phyloP scores from a whole-genome alignment of 2,329 filamentous ascomycete genomes.

The Botrytis squamosa region DNA sequence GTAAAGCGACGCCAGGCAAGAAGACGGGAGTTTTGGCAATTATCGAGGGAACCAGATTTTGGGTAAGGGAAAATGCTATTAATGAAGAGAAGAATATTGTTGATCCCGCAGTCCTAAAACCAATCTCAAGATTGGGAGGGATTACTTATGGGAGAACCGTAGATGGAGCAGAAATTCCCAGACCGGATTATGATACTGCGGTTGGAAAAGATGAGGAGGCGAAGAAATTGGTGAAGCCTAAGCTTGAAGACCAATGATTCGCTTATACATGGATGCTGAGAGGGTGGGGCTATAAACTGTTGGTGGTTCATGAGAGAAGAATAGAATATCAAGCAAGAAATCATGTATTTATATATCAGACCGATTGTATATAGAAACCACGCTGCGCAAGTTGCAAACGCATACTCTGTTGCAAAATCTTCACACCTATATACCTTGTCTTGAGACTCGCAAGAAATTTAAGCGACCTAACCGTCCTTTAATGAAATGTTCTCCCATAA shows the following conservation, averaged over 20 bases:
- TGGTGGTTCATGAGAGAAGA: background rate
- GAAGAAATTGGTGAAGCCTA: constrained; percentile 55
- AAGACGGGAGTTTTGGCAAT: constrained; percentile 73
- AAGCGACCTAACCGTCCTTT: background rate
- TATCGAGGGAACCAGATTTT: constrained; percentile 82
- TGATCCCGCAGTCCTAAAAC: constrained; percentile 71
- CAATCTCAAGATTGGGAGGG: constrained; percentile 77
- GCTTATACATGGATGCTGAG: background rate
- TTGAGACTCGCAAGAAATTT: background rate
- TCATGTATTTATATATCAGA: background rate
- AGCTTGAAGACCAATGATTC: constrained; percentile 42
- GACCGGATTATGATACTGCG: constrained; percentile 50
- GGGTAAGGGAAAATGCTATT: constrained; percentile 84
- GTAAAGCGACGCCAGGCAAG: constrained; percentile 65
- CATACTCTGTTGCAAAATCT: background rate
- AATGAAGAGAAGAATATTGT: constrained; percentile 73
- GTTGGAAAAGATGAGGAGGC: constrained; percentile 52
- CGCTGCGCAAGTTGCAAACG: background rate
- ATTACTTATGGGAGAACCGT: constrained; percentile 76
- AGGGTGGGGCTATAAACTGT: background rate
- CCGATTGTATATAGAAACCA: background rate
- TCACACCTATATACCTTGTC: background rate
- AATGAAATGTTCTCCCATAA: background rate
- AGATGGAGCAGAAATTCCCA: constrained; percentile 69
- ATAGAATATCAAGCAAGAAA: background rate